Conservation (phyloP, 148 eudicot species). For the Heliosperma pusillum region DNA sequence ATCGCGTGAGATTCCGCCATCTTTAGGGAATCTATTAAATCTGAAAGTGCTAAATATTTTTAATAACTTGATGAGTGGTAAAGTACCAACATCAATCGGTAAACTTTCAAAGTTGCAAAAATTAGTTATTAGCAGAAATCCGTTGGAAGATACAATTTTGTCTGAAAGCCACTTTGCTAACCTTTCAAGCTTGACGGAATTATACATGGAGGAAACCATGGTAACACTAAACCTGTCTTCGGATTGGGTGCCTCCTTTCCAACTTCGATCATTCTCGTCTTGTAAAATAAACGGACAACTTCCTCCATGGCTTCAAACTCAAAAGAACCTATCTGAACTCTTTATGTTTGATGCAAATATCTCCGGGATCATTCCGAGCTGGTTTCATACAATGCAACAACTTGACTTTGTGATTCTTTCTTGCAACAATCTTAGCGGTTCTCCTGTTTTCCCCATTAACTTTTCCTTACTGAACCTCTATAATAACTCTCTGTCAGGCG, state of each 20-base stretch:
- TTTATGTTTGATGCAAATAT: conserved; percentile 8
- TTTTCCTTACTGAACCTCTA: not conserved
- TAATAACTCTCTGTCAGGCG: not conserved
- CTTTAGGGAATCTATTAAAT: too few relatives aligned
- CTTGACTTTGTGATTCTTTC: not conserved
- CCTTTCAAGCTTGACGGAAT: not conserved
- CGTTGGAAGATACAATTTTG: too few relatives aligned
- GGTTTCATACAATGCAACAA: conserved; percentile 10
- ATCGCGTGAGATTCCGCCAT: too few relatives aligned
- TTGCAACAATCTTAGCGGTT: not conserved
- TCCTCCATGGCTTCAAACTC: conserved; percentile 28
- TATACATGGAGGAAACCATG: conserved; percentile 14
- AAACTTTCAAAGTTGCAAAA: too few relatives aligned
- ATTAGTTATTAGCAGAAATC: too few relatives aligned
- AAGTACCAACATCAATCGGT: too few relatives aligned
- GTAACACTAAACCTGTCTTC: conserved; percentile 12
- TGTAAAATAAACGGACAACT: conserved; percentile 15
- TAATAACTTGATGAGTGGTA: too few relatives aligned
- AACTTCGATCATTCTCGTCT: not conserved
- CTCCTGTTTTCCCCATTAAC: not conserved
- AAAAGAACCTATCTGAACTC: not conserved
- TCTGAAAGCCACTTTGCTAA: too few relatives aligned
- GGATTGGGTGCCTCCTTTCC: conserved; percentile 28
- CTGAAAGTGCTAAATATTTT: too few relatives aligned
- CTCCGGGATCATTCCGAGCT: conserved; percentile 18